Conservation (phyloP, 2,329 filamentous ascomycete species). For the Pyricularia grisea region DNA sequence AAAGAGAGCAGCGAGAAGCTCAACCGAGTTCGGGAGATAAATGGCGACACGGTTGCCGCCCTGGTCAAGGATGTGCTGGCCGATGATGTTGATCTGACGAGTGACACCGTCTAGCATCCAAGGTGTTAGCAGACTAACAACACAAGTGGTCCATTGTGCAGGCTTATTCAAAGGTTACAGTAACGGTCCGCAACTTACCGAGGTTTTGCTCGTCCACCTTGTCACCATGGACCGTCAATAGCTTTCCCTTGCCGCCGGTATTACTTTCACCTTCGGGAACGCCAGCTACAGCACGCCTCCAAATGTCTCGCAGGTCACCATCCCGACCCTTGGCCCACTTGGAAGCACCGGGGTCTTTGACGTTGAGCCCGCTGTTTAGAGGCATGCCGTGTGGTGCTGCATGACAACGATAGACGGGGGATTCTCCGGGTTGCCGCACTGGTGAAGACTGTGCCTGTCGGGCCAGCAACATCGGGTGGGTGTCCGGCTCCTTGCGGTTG, state of each 20-base stretch:
- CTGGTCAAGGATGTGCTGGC: constrained; percentile 63
- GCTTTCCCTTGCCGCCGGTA: constrained; percentile 49
- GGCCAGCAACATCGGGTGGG: constrained; percentile 82
- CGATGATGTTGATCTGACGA: constrained; percentile 80
- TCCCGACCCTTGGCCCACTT: constrained; percentile 78
- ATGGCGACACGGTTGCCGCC: constrained; percentile 72
- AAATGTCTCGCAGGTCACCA: constrained; percentile 86
- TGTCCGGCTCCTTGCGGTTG: constrained; percentile 71
- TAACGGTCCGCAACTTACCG: constrained; percentile 27
- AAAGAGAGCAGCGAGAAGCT: constrained; percentile 74
- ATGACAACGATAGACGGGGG: constrained; percentile 74
- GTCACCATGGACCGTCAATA: constrained; percentile 73
- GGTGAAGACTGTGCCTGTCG: constrained; percentile 71
- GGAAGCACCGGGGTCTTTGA: constrained; percentile 69
- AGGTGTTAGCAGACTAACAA: not conserved
- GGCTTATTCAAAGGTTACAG: not conserved
- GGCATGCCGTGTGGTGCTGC: constrained; percentile 79
- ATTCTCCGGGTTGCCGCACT: constrained; percentile 77
- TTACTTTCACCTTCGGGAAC: constrained; percentile 53
- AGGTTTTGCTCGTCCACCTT: constrained; percentile 64
- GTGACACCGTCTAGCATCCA: constrained; percentile 54
- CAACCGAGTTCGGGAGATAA: constrained; percentile 87
- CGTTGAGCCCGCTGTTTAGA: constrained; percentile 66
- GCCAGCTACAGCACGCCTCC: constrained; percentile 64
- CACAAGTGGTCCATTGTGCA: not conserved